A percentile compares a stretch with the other conserved stretches of the same genome.
Conservation (phyloP, 176 grass and related monocot genomes). For the Aegilops bicornis region DNA sequence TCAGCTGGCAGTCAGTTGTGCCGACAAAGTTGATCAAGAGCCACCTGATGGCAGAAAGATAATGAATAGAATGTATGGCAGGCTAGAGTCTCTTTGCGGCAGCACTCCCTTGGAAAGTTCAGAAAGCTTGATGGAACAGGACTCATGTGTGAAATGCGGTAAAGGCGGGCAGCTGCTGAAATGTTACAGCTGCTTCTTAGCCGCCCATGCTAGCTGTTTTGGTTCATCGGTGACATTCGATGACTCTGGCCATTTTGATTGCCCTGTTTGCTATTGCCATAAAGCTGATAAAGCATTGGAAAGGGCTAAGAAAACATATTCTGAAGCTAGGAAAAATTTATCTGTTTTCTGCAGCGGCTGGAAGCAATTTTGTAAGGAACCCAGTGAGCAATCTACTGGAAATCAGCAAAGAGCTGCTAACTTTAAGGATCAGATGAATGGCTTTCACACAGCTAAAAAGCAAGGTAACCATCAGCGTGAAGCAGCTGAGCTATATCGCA, state of each 20-base stretch:
- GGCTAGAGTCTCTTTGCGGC: background rate
- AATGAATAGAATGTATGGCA: background rate
- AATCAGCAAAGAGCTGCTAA: slow-evolving; percentile 1
- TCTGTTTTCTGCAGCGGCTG: slow-evolving; percentile 25
- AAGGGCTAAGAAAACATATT: slow-evolving; percentile 27
- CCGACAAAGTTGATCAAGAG: background rate
- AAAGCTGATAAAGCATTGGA: slow-evolving; percentile 31
- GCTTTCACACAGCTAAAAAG: background rate
- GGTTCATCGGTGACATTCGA: slow-evolving; percentile 10
- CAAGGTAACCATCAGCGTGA: slow-evolving; percentile 6
- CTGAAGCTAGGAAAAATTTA: slow-evolving; percentile 28
- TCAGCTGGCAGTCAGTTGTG: background rate
- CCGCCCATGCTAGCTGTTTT: slow-evolving; percentile 32
- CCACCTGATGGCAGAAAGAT: slow-evolving; percentile 19
- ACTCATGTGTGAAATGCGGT: slow-evolving; percentile 49
- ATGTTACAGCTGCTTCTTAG: slow-evolving; percentile 39
- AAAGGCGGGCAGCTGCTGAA: slow-evolving; percentile 43
- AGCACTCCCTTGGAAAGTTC: slow-evolving; percentile 17
- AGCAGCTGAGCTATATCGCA: background rate
- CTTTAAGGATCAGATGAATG: background rate
- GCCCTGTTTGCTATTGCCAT: slow-evolving; percentile 39
- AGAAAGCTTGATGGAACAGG: slow-evolving; percentile 29
- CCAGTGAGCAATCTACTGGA: background rate
- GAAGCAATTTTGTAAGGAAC: background rate
- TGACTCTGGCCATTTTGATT: slow-evolving; percentile 35